Evolutionary conservation across 1,139 yeast species (phyloP), one percentile per base, ranked within the genome.

Genomic region (Yamadazyma diospyri): DNA sequence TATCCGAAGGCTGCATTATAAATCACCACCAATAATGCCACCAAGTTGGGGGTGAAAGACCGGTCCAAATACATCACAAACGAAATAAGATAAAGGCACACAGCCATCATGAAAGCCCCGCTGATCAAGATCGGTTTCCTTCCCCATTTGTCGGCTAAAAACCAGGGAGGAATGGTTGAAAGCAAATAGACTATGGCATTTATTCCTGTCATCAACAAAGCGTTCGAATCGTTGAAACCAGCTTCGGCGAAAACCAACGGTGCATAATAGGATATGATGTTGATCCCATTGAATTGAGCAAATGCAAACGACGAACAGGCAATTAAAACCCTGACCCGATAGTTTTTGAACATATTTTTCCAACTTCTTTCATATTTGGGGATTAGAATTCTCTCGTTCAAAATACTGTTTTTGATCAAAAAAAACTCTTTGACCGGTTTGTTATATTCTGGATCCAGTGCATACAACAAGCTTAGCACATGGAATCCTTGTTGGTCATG

Each of bases 391-490:
- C 76, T 50, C 42, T 72, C 78, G 37, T 48, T 48, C 23, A 86
- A 50, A 15, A 87, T 89, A n/a, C 83, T 73, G 52, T 84, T 88
- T 53, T 87, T 86, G 48, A 87, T 87, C 45, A 80, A 73, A 43
- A 79, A 79, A 54, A 79, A 87, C 52, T 84, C 94, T 29, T 43
- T 45, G 11, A 50, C 39, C 4, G 65, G 61, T 36, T 57, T 58
- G 40, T 73, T 73, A 10, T 83, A 83, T 32, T 61, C 64, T 2
- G 57, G 51, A 20, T 64, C 59, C 15, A 76, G 78, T 9, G 87
- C 79, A 44, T 84, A 85, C 31, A 89, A 64, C 48, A 86, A 80
- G n/a, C 89, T 82, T 47, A 88, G 72, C 9, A 86, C 95, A 32
- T 82, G 69, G 49, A 85, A 72, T 2, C 78, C 80, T 40, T 69